Percentiles rank a stretch among this genome's conserved stretches.
phyloP scores from a whole-genome alignment of 164 flowering plant genomes.

The Cinnamomum micranthum region DNA sequence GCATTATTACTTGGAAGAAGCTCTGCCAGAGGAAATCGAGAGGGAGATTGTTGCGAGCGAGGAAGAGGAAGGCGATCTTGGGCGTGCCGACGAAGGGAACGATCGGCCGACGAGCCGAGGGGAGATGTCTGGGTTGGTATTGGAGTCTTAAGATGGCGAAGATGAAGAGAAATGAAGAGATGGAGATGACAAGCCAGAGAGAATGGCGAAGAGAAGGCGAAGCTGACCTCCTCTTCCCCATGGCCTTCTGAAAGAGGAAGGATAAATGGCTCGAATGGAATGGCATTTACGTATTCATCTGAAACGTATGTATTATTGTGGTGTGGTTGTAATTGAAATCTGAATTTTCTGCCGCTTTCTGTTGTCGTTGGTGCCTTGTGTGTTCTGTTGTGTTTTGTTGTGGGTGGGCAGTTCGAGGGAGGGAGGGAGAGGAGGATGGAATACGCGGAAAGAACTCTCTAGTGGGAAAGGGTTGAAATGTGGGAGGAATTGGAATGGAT shows the following conservation, averaged over 20 bases:
- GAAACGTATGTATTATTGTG: background rate
- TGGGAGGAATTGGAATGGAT: no score
- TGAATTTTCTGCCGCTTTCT: background rate
- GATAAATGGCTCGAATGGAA: no score
- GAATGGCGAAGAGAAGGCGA: background rate
- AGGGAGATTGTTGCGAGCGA: slow-evolving; percentile 62
- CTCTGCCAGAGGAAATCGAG: slow-evolving; percentile 91
- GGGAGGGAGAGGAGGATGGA: no score
- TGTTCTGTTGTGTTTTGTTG: no score
- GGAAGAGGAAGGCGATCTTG: slow-evolving; percentile 79
- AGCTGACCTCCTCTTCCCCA: background rate
- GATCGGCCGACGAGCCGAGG: background rate
- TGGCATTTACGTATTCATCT: background rate
- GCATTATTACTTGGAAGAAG: slow-evolving; percentile 45
- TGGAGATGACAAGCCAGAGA: slow-evolving; percentile 16
- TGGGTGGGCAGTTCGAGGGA: no score
- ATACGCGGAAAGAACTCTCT: no score
- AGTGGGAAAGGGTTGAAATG: no score
- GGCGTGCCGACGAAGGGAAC: slow-evolving; percentile 40
- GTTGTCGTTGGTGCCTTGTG: no score
- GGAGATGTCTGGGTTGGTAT: slow-evolving; percentile 12
- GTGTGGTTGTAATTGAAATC: background rate
- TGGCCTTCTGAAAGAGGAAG: background rate
- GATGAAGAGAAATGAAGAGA: slow-evolving; percentile 38
- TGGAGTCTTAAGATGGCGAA: slow-evolving; percentile 42